Conservation (phyloP, 345 rosid genomes). For the Euphorbia pulcherrima region DNA sequence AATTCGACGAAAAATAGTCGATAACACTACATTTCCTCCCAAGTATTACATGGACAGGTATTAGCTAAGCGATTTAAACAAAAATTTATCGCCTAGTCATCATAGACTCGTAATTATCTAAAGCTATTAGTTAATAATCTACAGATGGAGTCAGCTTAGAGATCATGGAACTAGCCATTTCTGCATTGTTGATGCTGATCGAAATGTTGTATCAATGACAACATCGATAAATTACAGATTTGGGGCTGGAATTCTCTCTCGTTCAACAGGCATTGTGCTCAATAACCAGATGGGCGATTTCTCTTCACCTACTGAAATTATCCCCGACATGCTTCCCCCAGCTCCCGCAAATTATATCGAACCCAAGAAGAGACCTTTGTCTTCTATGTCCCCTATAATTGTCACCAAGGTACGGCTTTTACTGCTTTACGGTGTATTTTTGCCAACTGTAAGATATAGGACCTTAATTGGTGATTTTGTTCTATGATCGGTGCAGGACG, state of each 20-base stretch:
- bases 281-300: conserved; percentile 96
- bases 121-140: conserved; percentile 4
- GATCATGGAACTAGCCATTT: conserved; percentile 97
- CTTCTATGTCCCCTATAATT: conserved; percentile 91
- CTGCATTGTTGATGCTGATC: conserved; percentile 70
- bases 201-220: conserved; percentile 86
- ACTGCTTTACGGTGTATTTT: background rate
- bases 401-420: conserved; percentile 62
- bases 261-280: conserved; percentile 72
- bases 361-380: conserved; percentile 81
- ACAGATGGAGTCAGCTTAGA: conserved; percentile 81
- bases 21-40: conserved; percentile 78
- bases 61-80: background rate
- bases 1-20: conserved; percentile 55
- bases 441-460: background rate
- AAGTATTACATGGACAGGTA: conserved; percentile 67
- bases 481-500: conserved; percentile 38
- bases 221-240: conserved; percentile 66
- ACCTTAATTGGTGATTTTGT: no score
- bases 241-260: conserved; percentile 73
- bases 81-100: background rate
- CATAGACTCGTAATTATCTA: background rate
- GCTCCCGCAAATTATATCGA: conserved; percentile 77
- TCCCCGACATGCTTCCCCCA: conserved; percentile 73
- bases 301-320: conserved; percentile 59